Conservation (phyloP, 2,329 filamentous ascomycete genomes). For the Exophiala phaeomuriformis region DNA sequence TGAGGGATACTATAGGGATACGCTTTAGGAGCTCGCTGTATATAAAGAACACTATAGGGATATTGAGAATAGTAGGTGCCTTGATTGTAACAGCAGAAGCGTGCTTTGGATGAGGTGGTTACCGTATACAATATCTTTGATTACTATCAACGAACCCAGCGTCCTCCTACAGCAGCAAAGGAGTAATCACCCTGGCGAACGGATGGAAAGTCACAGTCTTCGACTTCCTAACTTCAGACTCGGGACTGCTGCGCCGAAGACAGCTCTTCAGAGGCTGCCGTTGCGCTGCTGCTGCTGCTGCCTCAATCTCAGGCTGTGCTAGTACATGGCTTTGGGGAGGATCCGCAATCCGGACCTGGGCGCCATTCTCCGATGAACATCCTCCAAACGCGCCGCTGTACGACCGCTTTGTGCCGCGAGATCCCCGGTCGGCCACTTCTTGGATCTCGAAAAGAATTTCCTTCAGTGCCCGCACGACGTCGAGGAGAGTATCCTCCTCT, state of each 20-base stretch:
- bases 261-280: neutral
- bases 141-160: too few species aligned
- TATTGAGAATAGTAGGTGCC: too few species aligned
- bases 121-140: too few species aligned
- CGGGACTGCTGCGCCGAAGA: neutral
- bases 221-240: too few species aligned
- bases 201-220: too few species aligned
- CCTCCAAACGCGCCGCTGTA: neutral
- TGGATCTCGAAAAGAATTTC: neutral
- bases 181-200: too few species aligned
- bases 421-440: neutral
- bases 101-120: too few species aligned
- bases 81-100: too few species aligned
- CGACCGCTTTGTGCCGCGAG: neutral
- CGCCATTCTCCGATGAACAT: neutral
- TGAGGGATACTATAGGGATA: too few species aligned
- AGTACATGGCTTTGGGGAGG: neutral
- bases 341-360: neutral
- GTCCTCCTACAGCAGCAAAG: too few species aligned
- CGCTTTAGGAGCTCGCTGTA: too few species aligned
- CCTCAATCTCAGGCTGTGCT: neutral
- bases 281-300: neutral
- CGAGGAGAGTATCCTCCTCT: neutral
- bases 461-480: neutral
- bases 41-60: too few species aligned